A percentile compares a stretch with the other conserved stretches of the same genome.
These are phyloP conservation scores for Wallacemonas sp. DNA, from an alignment of 208 protist genomes.

Conservation along the genomic window DNA sequence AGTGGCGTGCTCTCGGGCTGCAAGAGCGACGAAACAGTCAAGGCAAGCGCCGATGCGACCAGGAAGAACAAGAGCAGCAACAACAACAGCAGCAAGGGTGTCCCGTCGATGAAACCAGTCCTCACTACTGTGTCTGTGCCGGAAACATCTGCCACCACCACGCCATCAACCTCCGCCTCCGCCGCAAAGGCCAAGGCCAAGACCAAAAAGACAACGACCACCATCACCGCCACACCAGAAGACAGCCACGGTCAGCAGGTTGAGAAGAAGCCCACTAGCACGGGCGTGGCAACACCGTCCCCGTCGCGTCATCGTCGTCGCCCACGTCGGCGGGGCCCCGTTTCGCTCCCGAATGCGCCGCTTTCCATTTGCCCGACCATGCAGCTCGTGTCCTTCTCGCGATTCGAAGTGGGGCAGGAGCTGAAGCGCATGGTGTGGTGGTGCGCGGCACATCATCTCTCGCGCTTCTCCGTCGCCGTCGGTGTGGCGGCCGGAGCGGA, in stretches of 20 bases:
- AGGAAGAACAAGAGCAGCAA: too few species aligned
- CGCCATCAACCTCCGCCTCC: too few species aligned
- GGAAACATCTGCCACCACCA: too few species aligned
- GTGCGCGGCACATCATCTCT: slow-evolving; percentile 13
- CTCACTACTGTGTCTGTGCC: too few species aligned
- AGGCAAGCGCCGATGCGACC: too few species aligned
- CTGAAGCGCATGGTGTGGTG: slow-evolving; percentile 27
- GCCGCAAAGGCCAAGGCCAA: too few species aligned
- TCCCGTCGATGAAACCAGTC: too few species aligned
- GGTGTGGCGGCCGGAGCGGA: slow-evolving; percentile 10
- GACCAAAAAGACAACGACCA: not conserved
- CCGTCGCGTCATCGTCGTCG: not conserved
- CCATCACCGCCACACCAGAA: not conserved
- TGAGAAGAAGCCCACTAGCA: not conserved
- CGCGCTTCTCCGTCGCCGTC: slow-evolving; percentile 7
- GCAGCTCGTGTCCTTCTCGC: slow-evolving; percentile 16
- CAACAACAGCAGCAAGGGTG: too few species aligned
- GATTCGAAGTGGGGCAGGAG: slow-evolving; percentile 17
- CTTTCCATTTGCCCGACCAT: not conserved
- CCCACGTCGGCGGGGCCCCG: not conserved
- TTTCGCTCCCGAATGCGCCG: not conserved
- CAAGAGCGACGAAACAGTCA: too few species aligned
- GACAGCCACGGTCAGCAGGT: too few species aligned
- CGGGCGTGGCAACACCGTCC: not conserved
- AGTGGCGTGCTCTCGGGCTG: too few species aligned